These are phyloP conservation scores for Annulohypoxylon moriforme DNA, from an alignment of 495 filamentous ascomycete species.

Conservation along the genomic window DNA sequence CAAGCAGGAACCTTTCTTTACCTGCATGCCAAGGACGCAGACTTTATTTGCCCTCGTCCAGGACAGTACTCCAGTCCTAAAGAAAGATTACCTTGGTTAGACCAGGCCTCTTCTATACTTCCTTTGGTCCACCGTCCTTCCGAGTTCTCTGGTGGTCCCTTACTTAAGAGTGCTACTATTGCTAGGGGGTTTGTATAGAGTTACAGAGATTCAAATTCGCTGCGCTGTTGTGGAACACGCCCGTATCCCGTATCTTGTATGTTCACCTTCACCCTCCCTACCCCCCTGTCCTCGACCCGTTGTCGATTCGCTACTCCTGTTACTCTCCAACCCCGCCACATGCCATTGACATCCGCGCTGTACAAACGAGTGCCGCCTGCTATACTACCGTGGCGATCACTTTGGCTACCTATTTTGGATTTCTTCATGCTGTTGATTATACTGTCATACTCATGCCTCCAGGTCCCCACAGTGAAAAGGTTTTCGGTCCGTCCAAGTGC, in stretches of 20 bases:
- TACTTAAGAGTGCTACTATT: conserved; percentile 45
- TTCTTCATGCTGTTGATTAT: conserved; percentile 56
- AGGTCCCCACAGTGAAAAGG: conserved; percentile 57
- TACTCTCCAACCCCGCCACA: conserved; percentile 55
- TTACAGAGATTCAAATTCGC: conserved; percentile 37
- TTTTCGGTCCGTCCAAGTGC: conserved; percentile 60
- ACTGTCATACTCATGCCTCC: conserved; percentile 59
- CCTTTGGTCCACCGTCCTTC: conserved; percentile 51
- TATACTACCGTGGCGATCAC: conserved; percentile 58
- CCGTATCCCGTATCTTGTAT: conserved; percentile 42
- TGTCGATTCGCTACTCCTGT: conserved; percentile 40
- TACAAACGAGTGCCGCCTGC: conserved; percentile 52
- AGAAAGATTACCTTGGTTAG: conserved; percentile 46
- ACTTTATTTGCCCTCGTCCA: conserved; percentile 45
- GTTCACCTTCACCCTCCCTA: conserved; percentile 42
- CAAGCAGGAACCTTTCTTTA: conserved; percentile 48
- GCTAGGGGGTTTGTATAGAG: conserved; percentile 38
- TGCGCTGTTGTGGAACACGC: conserved; percentile 38
- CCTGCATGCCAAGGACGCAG: conserved; percentile 51
- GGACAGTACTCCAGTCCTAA: conserved; percentile 45
- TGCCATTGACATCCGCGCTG: conserved; percentile 37
- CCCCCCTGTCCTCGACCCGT: conserved; percentile 39
- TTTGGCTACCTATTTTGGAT: conserved; percentile 54
- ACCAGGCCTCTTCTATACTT: conserved; percentile 50
- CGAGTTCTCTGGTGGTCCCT: conserved; percentile 43